Conservation (phyloP, 768 basidiomycete species). For the Butyriboletus loyo region DNA sequence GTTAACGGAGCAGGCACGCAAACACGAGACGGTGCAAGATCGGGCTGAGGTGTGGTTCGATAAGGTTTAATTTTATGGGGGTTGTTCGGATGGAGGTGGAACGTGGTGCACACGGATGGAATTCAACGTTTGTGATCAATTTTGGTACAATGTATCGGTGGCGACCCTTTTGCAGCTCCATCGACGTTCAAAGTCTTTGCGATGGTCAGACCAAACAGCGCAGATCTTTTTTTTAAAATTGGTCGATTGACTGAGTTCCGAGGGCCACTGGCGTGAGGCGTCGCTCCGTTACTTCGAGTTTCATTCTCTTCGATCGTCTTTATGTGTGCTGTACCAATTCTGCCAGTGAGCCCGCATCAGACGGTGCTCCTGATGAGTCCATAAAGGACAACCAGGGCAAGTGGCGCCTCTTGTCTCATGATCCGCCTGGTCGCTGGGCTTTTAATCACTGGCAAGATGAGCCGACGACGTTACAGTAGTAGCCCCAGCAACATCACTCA, state of each 20-base stretch:
- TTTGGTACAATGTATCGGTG: not conserved
- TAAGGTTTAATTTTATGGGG: too few species aligned
- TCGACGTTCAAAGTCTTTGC: not conserved
- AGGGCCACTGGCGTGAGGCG: too few species aligned
- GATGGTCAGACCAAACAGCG: not conserved
- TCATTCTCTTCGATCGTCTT: not conserved
- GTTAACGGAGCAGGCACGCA: constrained; percentile 22
- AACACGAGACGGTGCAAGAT: constrained; percentile 19
- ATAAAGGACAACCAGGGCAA: not conserved
- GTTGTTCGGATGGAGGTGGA: too few species aligned
- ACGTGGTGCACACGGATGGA: not conserved
- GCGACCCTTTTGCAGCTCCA: not conserved
- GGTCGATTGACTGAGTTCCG: not conserved
- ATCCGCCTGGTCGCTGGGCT: too few species aligned
- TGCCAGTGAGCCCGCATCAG: not conserved
- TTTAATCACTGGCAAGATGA: too few species aligned
- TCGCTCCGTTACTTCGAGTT: constrained; percentile 1
- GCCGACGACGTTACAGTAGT: too few species aligned
- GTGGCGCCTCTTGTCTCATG: not conserved
- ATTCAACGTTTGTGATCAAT: too few species aligned
- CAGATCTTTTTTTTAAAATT: not conserved
- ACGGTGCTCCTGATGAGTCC: not conserved
- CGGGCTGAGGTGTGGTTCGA: constrained; percentile 34
- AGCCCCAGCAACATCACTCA: too few species aligned
- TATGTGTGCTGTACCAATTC: not conserved